phyloP scores from a whole-genome alignment of 225 moss, liverwort and hornwort genomes.

The Neckera pumila region DNA sequence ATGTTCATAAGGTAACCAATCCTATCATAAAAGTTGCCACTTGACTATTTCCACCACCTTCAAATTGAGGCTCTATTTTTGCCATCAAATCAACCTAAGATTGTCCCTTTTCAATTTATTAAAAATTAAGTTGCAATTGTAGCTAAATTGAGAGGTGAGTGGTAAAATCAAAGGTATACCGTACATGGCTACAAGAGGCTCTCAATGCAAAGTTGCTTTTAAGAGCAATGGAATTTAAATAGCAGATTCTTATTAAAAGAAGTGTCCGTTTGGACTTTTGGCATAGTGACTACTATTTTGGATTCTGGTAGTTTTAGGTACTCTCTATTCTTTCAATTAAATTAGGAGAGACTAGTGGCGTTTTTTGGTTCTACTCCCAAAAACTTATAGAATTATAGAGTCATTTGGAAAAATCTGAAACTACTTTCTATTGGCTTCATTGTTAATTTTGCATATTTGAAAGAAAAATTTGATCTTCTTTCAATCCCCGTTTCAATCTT shows the following conservation, averaged over 20 bases:
- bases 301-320: neutral
- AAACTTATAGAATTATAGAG: neutral
- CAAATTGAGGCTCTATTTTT: neutral
- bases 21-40: too few relatives aligned
- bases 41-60: neutral
- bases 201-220: accelerated
- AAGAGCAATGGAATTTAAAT: neutral
- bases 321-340: neutral
- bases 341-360: accelerated
- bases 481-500: neutral
- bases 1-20: neutral
- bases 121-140: neutral
- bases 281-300: neutral
- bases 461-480: neutral
- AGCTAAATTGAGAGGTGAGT: neutral
- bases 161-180: neutral
- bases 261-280: accelerated
- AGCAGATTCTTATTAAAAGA: neutral
- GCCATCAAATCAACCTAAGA: neutral
- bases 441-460: neutral
- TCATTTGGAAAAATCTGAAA: neutral
- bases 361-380: neutral
- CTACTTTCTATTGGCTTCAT: neutral
- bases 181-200: neutral
- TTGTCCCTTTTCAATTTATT: neutral